Base-by-base conservation (phyloP, 495 filamentous ascomycete genomes). In the Podospora pseudocomata region DNA sequence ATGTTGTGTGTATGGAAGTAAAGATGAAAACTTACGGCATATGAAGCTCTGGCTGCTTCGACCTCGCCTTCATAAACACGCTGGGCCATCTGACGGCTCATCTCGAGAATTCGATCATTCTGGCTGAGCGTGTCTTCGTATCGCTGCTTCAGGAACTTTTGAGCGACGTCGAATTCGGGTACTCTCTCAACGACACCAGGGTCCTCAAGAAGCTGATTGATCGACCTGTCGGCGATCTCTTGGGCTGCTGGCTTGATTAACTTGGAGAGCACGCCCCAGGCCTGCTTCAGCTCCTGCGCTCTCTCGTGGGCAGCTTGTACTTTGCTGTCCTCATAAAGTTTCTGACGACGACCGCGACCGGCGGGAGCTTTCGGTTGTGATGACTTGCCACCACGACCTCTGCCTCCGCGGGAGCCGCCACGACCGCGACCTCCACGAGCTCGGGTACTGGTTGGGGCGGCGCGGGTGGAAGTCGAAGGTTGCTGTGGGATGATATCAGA, bases 251-350 rank as follows among this genome's bases (percentile, higher is more conserved):
- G 80, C 69, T 80, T 83, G 61, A 82, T 61, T 44, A 73, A 68
- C 63, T 74, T 71, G 61, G 75, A 72, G n/a, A 82, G 75, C 63
- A 78, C 67, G 0, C 72, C 66, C 65, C 72, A 84, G 26, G 78
- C 72, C 7, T 78, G 74, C 75, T 78, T 78, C 18, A 83, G 73
- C 53, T 81, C 78, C 59, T 77, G 72, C 63, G 74, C 74, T 64
- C 82, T 82, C 65, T 84, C 82, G 59, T 82, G 79, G 56, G 80
- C 77, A 34, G 82, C 82, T 68, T 84, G 82, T 58, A 75, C 74
- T 32, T 70, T 71, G 49, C 71, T 65, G 32, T 77, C 76, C n/a
- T 76, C 71, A 63, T 80, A 84, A 15, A 73, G 68, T 68, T 83
- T 83, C 58, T 80, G 78, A 30, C 79, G 79, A 19, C 81, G 80